Evolutionary conservation across 371 early-diverging fungal species (phyloP).

Genomic region (Mortierella sp.): DNA sequence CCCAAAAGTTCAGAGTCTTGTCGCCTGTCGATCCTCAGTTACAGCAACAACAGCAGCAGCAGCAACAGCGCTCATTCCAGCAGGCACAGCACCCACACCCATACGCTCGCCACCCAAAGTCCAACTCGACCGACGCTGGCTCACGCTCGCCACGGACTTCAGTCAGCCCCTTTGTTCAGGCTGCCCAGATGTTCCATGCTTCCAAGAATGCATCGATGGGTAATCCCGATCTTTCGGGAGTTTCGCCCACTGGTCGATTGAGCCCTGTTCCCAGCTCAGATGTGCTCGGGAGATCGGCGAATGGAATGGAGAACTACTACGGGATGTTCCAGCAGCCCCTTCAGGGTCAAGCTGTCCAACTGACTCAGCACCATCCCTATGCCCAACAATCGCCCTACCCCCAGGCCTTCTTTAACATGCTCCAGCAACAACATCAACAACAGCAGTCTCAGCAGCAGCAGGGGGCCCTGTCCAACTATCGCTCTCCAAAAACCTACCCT

Average conservation of each 20-base stretch:
- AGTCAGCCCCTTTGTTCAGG: slow-evolving; percentile 16
- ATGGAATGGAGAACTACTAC: slow-evolving; percentile 7
- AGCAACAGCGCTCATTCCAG: slow-evolving; percentile 14
- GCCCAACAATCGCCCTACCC: slow-evolving; percentile 48
- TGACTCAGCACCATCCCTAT: slow-evolving; percentile 27
- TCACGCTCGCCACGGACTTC: slow-evolving; percentile 15
- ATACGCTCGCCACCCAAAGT: slow-evolving; percentile 30
- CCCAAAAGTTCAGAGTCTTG: slow-evolving; percentile 23
- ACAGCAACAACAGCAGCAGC: slow-evolving; percentile 17
- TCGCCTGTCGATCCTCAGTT: slow-evolving; percentile 30
- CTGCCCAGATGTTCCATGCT: not conserved
- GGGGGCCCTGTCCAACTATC: slow-evolving; percentile 21
- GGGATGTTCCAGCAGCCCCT: slow-evolving; percentile 28
- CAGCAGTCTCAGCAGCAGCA: slow-evolving; percentile 20
- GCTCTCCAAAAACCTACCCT: slow-evolving; percentile 34
- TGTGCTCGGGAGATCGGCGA: not conserved
- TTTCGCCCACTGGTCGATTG: slow-evolving; percentile 19
- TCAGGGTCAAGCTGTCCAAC: not conserved
- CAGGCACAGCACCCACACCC: slow-evolving; percentile 26
- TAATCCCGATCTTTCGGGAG: slow-evolving; percentile 14
- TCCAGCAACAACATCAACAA: slow-evolving; percentile 23
- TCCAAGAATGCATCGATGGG: slow-evolving; percentile 2
- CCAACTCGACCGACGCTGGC: slow-evolving; percentile 36
- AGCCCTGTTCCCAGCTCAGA: slow-evolving; percentile 31
- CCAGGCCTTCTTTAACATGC: slow-evolving; percentile 26